A percentile compares a stretch with the other conserved stretches of the same genome.
Evolutionary conservation across 1,284 basidiomycete genomes (phyloP).

Genomic region (Tylopilus sp.): DNA sequence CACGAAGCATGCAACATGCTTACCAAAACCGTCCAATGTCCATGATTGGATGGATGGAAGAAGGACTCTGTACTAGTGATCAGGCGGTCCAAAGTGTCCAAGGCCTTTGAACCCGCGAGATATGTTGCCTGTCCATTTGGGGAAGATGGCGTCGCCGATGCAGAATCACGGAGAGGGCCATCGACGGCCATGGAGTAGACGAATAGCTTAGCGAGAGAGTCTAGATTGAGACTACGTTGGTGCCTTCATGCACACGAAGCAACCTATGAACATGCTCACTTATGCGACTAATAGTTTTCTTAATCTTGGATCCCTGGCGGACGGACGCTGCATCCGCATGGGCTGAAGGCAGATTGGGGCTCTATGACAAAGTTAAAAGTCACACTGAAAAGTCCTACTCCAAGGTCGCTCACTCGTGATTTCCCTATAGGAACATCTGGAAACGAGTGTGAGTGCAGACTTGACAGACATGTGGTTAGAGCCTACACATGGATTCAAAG

Average conservation of each 20-base stretch:
- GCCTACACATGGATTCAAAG: slow-evolving; percentile 79
- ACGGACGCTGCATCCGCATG: slow-evolving; percentile 66
- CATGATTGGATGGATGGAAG: slow-evolving; percentile 85
- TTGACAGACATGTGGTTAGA: not conserved
- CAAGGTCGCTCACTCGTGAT: slow-evolving; percentile 44
- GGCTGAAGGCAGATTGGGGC: slow-evolving; percentile 54
- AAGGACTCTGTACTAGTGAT: slow-evolving; percentile 91
- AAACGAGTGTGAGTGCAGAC: slow-evolving; percentile 42
- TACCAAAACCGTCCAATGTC: slow-evolving; percentile 70
- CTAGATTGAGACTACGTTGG: slow-evolving; percentile 36
- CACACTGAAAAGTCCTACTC: not conserved
- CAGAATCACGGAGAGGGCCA: slow-evolving; percentile 46
- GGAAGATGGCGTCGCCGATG: slow-evolving; percentile 57
- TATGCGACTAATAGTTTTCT: slow-evolving; percentile 70
- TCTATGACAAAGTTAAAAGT: slow-evolving; percentile 38
- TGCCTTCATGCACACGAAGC: not conserved
- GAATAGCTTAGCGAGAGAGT: slow-evolving; percentile 80
- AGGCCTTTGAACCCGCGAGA: slow-evolving; percentile 82
- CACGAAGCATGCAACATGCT: not conserved
- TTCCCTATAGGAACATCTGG: slow-evolving; percentile 71
- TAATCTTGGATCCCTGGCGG: slow-evolving; percentile 68
- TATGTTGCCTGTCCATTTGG: slow-evolving; percentile 55
- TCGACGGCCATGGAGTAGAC: slow-evolving; percentile 91
- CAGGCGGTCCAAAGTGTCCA: slow-evolving; percentile 85
- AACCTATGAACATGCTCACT: slow-evolving; percentile 39